These are phyloP conservation scores for slime mould (Dictyostelium discoideum) DNA, from an alignment of 78 protist species.

Conservation along the genomic window DNA sequence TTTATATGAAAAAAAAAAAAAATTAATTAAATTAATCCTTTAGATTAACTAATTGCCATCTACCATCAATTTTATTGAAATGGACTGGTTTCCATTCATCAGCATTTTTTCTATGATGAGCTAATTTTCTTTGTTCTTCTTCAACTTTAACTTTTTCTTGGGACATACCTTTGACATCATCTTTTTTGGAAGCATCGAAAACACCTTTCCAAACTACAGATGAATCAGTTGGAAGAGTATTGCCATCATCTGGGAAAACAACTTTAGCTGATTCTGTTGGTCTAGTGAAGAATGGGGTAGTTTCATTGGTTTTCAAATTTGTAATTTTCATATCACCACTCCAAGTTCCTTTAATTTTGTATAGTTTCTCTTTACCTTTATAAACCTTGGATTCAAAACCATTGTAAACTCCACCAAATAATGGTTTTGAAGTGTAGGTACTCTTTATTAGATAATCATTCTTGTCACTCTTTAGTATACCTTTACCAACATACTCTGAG, in stretches of 20 bases:
- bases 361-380: slow-evolving; percentile 50
- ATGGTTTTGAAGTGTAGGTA: slow-evolving; percentile 35
- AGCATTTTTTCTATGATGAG: slow-evolving; percentile 39
- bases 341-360: slow-evolving; percentile 56
- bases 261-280: background rate
- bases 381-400: slow-evolving; percentile 32
- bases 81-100: slow-evolving; percentile 52
- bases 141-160: slow-evolving; percentile 56
- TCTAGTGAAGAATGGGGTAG: background rate
- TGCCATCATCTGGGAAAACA: background rate
- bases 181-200: slow-evolving; percentile 16
- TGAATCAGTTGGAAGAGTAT: slow-evolving; percentile 7
- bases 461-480: background rate
- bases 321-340: slow-evolving; percentile 54
- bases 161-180: slow-evolving; percentile 1
- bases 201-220: slow-evolving; percentile 44
- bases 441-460: slow-evolving; percentile 8
- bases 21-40: background rate
- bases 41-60: slow-evolving; percentile 29
- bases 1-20: background rate
- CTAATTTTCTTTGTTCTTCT: slow-evolving; percentile 72
- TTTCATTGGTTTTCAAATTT: slow-evolving; percentile 26
- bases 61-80: slow-evolving; percentile 6
- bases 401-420: slow-evolving; percentile 43
- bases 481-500: slow-evolving; percentile 37